phyloP scores from a whole-genome alignment of 768 basidiomycete genomes.

The Tremella mesenterica region DNA sequence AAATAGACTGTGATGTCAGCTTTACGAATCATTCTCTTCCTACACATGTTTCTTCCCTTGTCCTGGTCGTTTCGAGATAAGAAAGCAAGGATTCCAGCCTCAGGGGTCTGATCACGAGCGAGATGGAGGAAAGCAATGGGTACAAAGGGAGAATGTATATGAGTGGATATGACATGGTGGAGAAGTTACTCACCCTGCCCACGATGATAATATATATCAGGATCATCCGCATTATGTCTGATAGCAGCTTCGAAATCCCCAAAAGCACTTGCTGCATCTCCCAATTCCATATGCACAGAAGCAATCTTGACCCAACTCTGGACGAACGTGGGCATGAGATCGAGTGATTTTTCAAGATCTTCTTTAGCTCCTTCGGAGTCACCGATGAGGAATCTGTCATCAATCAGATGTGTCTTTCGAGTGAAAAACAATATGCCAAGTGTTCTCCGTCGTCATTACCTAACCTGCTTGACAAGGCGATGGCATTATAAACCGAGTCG shows the following conservation, averaged over 20 bases:
- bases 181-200: conserved; percentile 63
- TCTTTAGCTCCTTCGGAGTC: conserved; percentile 72
- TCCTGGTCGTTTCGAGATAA: neutral
- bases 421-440: too few species aligned
- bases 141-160: too few species aligned
- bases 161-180: neutral
- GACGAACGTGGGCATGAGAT: conserved; percentile 58
- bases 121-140: too few species aligned
- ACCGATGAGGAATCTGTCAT: conserved; percentile 69
- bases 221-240: conserved; percentile 68
- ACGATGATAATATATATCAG: conserved; percentile 97
- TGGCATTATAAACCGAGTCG: too few species aligned
- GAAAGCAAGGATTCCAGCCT: conserved; percentile 4
- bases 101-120: too few species aligned
- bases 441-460: neutral
- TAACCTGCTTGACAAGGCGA: too few species aligned
- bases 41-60: neutral
- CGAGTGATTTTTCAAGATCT: conserved; percentile 70
- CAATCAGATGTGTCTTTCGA: too few species aligned
- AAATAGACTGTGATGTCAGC: conserved; percentile 61
- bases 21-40: neutral
- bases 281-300: conserved; percentile 93
- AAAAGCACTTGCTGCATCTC: conserved; percentile 67
- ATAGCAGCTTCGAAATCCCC: conserved; percentile 86
- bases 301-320: conserved; percentile 95